Conservation (phyloP, 192 early-diverging fungal species). For the Allomyces macrogynus region DNA sequence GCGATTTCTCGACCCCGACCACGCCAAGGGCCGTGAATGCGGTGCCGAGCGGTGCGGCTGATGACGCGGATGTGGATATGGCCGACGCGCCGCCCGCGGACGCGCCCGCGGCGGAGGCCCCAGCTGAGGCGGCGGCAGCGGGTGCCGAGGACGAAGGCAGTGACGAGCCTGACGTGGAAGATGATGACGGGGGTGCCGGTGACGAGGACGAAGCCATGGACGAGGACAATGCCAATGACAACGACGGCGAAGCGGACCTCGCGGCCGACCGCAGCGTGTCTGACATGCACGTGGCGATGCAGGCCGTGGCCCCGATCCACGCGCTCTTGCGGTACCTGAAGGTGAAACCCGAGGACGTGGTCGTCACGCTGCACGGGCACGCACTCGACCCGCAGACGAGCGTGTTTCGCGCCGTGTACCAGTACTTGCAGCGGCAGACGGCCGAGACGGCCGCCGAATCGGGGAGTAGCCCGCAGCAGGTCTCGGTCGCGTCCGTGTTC, state of each 20-base stretch:
- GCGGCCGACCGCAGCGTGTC: not conserved
- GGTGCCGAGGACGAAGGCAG: not conserved
- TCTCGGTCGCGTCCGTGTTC: not conserved
- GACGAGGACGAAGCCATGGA: not conserved
- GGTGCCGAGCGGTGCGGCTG: too few relatives aligned
- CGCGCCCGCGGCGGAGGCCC: not conserved
- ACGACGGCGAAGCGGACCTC: not conserved
- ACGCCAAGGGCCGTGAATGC: too few relatives aligned
- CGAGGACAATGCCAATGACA: not conserved
- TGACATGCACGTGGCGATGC: not conserved
- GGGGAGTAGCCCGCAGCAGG: not conserved
- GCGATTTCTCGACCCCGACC: too few relatives aligned
- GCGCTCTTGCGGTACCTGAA: not conserved
- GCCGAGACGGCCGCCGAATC: not conserved
- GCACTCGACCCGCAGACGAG: not conserved
- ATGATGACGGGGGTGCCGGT: not conserved
- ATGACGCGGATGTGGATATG: too few relatives aligned
- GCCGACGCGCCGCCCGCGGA: not conserved
- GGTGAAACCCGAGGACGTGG: not conserved
- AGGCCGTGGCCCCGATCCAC: not conserved
- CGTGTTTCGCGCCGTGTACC: not conserved
- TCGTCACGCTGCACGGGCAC: not conserved
- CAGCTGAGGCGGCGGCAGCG: not conserved
- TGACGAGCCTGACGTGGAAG: not conserved
- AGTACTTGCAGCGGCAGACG: not conserved